Conservation (phyloP, 306 rosid species). For the Glycyrrhiza uralensis region DNA sequence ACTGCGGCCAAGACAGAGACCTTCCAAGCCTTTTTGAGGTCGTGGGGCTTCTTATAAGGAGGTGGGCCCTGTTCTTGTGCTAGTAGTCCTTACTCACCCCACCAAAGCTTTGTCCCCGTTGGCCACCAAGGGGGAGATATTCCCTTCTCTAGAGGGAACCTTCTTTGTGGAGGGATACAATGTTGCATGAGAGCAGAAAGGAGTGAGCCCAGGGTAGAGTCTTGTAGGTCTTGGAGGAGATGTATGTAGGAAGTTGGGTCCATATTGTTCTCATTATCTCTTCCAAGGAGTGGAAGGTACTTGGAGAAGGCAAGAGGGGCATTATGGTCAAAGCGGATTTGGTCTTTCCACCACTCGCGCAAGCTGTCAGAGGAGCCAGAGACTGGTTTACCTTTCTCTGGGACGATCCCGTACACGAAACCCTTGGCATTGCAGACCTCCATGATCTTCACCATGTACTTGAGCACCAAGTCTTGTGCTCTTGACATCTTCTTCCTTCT, state of each 20-base stretch:
- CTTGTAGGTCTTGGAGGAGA: conserved; percentile 52
- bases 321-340: conserved; percentile 39
- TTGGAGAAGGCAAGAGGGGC: conserved; percentile 36
- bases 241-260: conserved; percentile 36
- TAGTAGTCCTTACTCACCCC: conserved; percentile 51
- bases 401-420: conserved; percentile 60
- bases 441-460: conserved; percentile 70
- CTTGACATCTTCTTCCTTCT: conserved; percentile 49
- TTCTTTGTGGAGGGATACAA: conserved; percentile 50
- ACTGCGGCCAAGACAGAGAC: conserved; percentile 53
- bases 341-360: conserved; percentile 59
- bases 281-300: conserved; percentile 24
- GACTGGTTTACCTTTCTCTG: conserved; percentile 54
- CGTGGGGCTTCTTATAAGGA: conserved; percentile 61
- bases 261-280: background rate
- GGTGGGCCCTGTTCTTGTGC: conserved; percentile 54
- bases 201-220: conserved; percentile 54
- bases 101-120: conserved; percentile 35
- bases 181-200: conserved; percentile 60
- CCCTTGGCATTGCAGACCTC: conserved; percentile 59
- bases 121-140: conserved; percentile 73
- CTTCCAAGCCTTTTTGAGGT: conserved; percentile 69
- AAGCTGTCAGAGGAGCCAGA: conserved; percentile 55
- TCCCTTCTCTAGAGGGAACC: conserved; percentile 52
- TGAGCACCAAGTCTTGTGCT: conserved; percentile 63